Evolutionary conservation across 306 rosid species (phyloP).

Genomic region (Hippophae tibetana): DNA sequence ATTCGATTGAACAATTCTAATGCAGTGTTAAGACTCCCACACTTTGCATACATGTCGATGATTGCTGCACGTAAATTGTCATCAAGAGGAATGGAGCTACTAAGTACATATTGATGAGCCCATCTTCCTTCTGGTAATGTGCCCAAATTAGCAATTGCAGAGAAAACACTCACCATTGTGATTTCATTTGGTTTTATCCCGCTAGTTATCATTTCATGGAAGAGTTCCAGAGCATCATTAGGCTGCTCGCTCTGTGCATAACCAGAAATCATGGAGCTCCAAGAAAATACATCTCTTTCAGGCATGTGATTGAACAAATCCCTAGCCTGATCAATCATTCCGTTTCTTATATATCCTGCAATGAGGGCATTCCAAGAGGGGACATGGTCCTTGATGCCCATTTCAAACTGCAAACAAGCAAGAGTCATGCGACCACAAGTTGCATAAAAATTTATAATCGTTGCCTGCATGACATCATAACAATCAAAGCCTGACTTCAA

Average conservation of each 20-base stretch:
- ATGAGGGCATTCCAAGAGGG: slow-evolving; percentile 74
- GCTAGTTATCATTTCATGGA: slow-evolving; percentile 52
- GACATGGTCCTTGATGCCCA: slow-evolving; percentile 55
- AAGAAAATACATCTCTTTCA: slow-evolving; percentile 71
- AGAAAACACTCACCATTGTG: slow-evolving; percentile 81
- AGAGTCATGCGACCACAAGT: slow-evolving; percentile 53
- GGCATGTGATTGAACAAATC: slow-evolving; percentile 54
- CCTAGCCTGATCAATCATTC: slow-evolving; percentile 54
- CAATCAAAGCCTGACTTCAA: slow-evolving; percentile 67
- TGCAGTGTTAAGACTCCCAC: slow-evolving; percentile 69
- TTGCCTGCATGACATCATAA: slow-evolving; percentile 63
- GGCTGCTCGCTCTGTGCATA: slow-evolving; percentile 65
- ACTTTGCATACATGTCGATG: slow-evolving; percentile 86
- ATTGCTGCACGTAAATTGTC: slow-evolving; percentile 75
- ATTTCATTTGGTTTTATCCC: slow-evolving; percentile 67
- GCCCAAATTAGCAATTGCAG: slow-evolving; percentile 77
- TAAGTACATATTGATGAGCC: slow-evolving; percentile 52
- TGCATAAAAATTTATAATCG: slow-evolving; percentile 65
- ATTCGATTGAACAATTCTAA: slow-evolving; percentile 52
- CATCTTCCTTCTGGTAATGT: slow-evolving; percentile 55
- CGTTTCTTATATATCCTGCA: slow-evolving; percentile 55
- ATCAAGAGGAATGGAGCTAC: slow-evolving; percentile 48
- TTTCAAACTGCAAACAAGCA: slow-evolving; percentile 55
- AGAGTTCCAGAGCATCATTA: slow-evolving; percentile 59
- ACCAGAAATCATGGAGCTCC: slow-evolving; percentile 85